Conservation (phyloP, 1,284 basidiomycete genomes). For the Papiliotrema laurentii region DNA sequence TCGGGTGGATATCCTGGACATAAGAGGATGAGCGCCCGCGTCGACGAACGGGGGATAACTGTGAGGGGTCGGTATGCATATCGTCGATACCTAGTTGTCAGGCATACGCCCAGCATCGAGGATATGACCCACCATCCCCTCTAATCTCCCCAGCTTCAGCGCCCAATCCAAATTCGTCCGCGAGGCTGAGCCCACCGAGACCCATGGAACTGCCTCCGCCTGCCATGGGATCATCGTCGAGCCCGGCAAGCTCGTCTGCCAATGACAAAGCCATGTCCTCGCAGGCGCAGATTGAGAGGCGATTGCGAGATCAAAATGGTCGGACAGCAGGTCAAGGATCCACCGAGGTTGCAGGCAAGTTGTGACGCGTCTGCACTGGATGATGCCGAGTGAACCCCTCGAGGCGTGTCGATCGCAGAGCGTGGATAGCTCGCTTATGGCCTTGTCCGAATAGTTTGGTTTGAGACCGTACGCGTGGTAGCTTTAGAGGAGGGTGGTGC, state of each 20-base stretch:
- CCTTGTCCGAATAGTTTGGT: no score
- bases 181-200: constrained; percentile 4
- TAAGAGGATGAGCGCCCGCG: not conserved
- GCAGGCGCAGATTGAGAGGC: no score
- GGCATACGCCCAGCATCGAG: not conserved
- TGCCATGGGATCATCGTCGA: constrained; percentile 1
- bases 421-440: no score
- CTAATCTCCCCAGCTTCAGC: not conserved
- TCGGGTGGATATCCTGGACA: no score
- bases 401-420: no score
- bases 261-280: constrained; percentile 66
- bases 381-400: no score
- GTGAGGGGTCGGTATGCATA: not conserved
- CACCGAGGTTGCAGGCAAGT: no score
- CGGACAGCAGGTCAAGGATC: no score
- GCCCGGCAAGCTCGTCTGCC: constrained; percentile 58
- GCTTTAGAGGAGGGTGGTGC: no score
- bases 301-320: no score
- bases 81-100: not conserved
- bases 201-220: not conserved
- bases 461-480: no score
- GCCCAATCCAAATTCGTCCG: constrained; percentile 48
- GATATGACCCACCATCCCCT: not conserved
- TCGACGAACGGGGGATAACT: not conserved
- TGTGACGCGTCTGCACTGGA: no score